Base-by-base conservation (phyloP, 805 yeast genomes). In the Lachancea thermotolerans region DNA sequence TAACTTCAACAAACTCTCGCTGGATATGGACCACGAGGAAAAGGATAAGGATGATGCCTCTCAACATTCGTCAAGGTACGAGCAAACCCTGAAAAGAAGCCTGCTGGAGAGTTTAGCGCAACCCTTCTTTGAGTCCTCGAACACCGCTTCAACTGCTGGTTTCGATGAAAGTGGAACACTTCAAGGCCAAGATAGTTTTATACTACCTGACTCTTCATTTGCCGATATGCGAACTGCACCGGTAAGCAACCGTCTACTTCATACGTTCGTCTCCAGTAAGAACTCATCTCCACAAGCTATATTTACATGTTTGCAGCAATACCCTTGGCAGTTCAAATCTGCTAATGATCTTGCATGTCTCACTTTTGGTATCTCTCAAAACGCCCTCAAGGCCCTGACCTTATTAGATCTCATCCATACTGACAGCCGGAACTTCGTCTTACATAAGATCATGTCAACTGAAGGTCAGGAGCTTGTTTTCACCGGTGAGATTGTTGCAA, bases 271-370 rank as follows among this genome's bases (percentile, higher is more conserved):
- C 0, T 74, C 89, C 0, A 81, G 85, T 2, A 88, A 85, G 54
- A 82, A 81, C 48, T 68, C 83, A 0, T 70, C 78, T 1, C 91
- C 91, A 10, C 93, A 87, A 57, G 93, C 96, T 0, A 82, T 89
- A 10, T 82, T 90, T 60, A 87, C 96, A 0, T 85, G 95, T 40
- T 79, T 79, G 2, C 68, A 75, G 18, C 78, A 75, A 11, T 73
- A 75, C 39, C 97, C 97, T 0, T 90, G 93, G 90, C 67, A 71
- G 25, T 74, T 90, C 41, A 78, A 78, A 56, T 90, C 95, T 6
- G 88, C 95, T 12, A 90, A 91, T 60, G 97, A 90, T 64, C 70
- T 89, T 52, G 95, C 96, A 0, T 85, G 95, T 58, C 70, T 88
- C 48, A 79, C 86, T 69, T 85, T 90, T 65, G 96, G 96, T 14